Evolutionary conservation across 495 filamentous ascomycete genomes (phyloP), one percentile per base, ranked within the genome.

Genomic region (Xylaria scruposa): DNA sequence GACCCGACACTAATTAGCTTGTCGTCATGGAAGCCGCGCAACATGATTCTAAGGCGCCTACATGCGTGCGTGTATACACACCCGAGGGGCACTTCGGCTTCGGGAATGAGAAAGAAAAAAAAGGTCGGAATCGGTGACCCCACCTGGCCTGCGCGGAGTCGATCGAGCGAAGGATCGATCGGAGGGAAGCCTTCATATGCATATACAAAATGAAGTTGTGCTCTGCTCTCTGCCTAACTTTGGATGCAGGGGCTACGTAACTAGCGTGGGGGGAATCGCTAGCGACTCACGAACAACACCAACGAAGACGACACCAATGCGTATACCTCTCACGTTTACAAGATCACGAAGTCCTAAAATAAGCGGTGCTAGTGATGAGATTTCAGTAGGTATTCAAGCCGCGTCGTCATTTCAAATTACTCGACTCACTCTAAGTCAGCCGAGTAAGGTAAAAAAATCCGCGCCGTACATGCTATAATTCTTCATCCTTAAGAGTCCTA

Each of bases 211-310:
- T 31, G 17, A 38, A 31, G 58, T 2, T 9, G 2, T 61, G 15
- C 12, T 42, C 36, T 17, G 4, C 19, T 24, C 26, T 44, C 60
- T 44, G 29, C 51, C 51, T 13, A 29, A 4, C 24, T 3, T 2
- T 56, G 29, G 26, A 56, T 9, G 29, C 13, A 31, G 7, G 26
- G 53, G 26, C 4, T 66, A 13, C 63, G 63, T 46, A 66, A 51
- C 15, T 29, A 46, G 10, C 38, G 46, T 3, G 60, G 21, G 60
- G 60, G 60, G 36, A 26, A 44, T 15, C 2, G 19, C 1, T 5
- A 44, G 60, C 44, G 60, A 62, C 60, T 62, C 60, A 61, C 19
- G 31, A 42, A 62, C 60, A 40, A 56, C 12, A 15, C 36, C 9
- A 24, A 44, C 12, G 21, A 15, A 40, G 36, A 38, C 38, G n/a